phyloP scores from a whole-genome alignment of 176 grass and related monocot species.

The Oropetium thomaeum region DNA sequence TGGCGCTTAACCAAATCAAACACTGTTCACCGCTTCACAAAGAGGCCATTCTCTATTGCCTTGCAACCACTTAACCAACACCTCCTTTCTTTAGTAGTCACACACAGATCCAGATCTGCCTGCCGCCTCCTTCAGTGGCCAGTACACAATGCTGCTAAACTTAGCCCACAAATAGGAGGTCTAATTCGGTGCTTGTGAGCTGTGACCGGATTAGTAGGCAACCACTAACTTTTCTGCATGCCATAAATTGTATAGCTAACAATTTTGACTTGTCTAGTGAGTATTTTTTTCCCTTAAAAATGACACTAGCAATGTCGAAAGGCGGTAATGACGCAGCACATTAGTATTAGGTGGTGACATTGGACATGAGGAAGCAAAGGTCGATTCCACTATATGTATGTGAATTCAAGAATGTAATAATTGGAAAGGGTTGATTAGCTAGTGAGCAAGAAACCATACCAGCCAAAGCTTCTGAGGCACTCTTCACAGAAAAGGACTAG shows the following conservation, averaged over 20 bases:
- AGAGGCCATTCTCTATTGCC: slow-evolving; percentile 16
- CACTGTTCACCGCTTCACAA: slow-evolving; percentile 12
- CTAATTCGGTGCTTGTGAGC: slow-evolving; percentile 15
- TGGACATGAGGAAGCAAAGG: slow-evolving; percentile 21
- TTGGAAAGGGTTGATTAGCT: slow-evolving; percentile 33
- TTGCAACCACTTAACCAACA: slow-evolving; percentile 33
- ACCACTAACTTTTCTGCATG: slow-evolving; percentile 32
- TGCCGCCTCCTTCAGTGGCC: slow-evolving; percentile 33
- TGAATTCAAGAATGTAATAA: slow-evolving; percentile 32
- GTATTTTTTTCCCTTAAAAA: not conserved
- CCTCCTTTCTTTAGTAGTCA: slow-evolving; percentile 39
- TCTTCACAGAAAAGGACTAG: slow-evolving; percentile 18
- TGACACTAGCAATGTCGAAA: not conserved
- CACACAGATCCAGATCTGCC: slow-evolving; percentile 40
- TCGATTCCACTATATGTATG: not conserved
- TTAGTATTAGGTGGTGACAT: slow-evolving; percentile 10
- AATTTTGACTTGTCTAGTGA: slow-evolving; percentile 26
- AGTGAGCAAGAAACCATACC: slow-evolving; percentile 37
- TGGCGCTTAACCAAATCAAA: slow-evolving; percentile 26
- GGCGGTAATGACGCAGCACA: not conserved
- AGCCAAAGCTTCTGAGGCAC: slow-evolving; percentile 29
- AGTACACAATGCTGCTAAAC: slow-evolving; percentile 33
- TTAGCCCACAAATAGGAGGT: slow-evolving; percentile 26
- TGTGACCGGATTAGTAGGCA: slow-evolving; percentile 28
- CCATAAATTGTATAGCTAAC: slow-evolving; percentile 31